Base-by-base conservation (phyloP, 352 stramenopile species). In the Pythium periplocum region DNA sequence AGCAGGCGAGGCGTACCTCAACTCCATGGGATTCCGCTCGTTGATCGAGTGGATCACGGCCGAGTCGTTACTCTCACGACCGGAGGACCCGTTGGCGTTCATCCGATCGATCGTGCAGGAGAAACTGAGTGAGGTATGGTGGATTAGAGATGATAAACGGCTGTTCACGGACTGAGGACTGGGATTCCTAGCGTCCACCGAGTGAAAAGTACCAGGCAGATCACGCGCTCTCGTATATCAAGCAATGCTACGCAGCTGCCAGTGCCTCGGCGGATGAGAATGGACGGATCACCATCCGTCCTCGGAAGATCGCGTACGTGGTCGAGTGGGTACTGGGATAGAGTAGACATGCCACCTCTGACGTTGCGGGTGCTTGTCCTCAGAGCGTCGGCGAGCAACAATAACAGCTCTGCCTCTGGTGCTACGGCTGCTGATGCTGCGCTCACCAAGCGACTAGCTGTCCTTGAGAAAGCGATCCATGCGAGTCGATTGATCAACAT, bases 31-130 rank as follows among this genome's bases (percentile, higher is more conserved):
- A 52, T 97, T 96, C 57, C 88, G 87, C 47, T 92, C 85, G 45
- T 73, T 97, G 43, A 90, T 96, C 57, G 88, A 97, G 66, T 97
- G 85, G 83, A 64, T 97, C 62, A 96, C 87, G 32, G 88, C 88
- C 1, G 88, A 96, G 50, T 73, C 83, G 33, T 70, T 97, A 48
- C 53, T 96, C 34, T 85, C 82, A 12, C 73, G 86, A 43, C 86
- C 88, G 0, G 81, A 96, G 17, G 88, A 97, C 55, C 88, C 88
- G 12, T 57, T 97, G n/a, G 68, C 61, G 7, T 96, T 96, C 53
- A 73, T 95, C 30, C 73, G 78, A 30, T 68, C 78, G 9, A 69
- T 96, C 40, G 57, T 93, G 11, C 78, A 93, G 42, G 78, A 95
- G 47, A 96, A 96, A 56, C 67, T 96, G 26, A 66, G 52, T 32